A percentile compares a stretch with the other conserved stretches of the same genome.
These are phyloP conservation scores for Trichosporon ovoides DNA, from an alignment of 1,284 basidiomycete genomes.

Conservation along the genomic window DNA sequence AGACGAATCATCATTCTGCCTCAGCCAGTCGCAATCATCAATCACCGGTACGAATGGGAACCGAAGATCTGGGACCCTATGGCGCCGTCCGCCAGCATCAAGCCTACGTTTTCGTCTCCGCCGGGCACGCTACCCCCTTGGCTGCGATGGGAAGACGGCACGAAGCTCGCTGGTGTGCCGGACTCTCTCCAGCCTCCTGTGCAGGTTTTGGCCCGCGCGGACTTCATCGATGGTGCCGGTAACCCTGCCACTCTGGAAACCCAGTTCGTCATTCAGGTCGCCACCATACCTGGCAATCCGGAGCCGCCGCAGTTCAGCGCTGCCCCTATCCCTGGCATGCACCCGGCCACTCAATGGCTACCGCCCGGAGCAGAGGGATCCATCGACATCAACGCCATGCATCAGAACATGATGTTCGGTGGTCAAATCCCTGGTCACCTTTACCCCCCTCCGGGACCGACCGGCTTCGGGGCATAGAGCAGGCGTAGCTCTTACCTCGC, in stretches of 20 bases:
- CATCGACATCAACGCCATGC: constrained; percentile 3
- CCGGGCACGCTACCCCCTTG: constrained; percentile 64
- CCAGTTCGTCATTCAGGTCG: constrained; percentile 33
- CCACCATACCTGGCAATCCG: constrained; percentile 12
- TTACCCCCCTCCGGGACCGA: neutral
- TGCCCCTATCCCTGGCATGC: neutral
- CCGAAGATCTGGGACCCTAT: constrained; percentile 98
- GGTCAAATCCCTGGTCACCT: neutral
- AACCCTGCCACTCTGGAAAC: constrained; percentile 28
- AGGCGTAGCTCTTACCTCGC: too few relatives aligned
- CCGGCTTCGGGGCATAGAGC: neutral
- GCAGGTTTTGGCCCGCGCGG: constrained; percentile 30
- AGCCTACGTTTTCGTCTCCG: constrained; percentile 71
- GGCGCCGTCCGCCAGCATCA: constrained; percentile 69
- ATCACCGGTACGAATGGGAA: constrained; percentile 83
- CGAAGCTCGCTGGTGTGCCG: constrained; percentile 34
- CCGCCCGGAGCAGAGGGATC: neutral
- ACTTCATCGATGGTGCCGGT: constrained; percentile 37
- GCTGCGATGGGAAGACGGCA: constrained; percentile 80
- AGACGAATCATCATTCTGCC: constrained; percentile 77
- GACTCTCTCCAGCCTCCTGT: constrained; percentile 26
- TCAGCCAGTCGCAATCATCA: constrained; percentile 66
- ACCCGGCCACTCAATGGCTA: neutral
- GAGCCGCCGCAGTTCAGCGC: neutral
- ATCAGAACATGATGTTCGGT: constrained; percentile 3